phyloP scores from a whole-genome alignment of 2,329 filamentous ascomycete species.

The Xylaria sp. region DNA sequence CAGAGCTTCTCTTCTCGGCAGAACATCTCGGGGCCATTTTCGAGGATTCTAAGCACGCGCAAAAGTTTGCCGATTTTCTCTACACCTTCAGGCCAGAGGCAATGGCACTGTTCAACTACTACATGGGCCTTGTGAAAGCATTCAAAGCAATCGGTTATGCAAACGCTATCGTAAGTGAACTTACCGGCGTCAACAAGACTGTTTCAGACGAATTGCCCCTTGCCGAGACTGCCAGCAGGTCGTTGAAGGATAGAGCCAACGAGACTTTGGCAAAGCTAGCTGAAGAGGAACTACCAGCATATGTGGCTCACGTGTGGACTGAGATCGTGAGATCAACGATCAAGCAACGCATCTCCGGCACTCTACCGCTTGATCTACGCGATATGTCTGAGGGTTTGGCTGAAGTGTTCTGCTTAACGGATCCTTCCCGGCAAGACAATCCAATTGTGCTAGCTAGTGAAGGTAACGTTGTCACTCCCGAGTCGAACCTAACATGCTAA shows the following conservation, averaged over 20 bases:
- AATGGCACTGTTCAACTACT: conserved; percentile 62
- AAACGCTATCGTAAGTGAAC: conserved; percentile 59
- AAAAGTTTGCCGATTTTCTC: conserved; percentile 64
- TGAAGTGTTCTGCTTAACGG: conserved; percentile 71
- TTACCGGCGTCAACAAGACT: conserved; percentile 51
- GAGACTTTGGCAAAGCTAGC: conserved; percentile 60
- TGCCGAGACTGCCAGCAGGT: conserved; percentile 49
- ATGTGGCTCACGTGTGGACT: conserved; percentile 63
- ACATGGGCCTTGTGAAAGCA: conserved; percentile 66
- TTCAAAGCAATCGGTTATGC: conserved; percentile 65
- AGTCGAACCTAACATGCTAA: conserved; percentile 9
- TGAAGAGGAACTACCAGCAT: conserved; percentile 65
- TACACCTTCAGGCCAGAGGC: conserved; percentile 55
- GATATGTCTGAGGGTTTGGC: conserved; percentile 70
- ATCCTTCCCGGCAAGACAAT: conserved; percentile 67
- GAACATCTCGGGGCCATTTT: conserved; percentile 63
- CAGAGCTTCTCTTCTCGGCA: conserved; percentile 59
- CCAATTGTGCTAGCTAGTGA: conserved; percentile 74
- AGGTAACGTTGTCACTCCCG: conserved; percentile 39
- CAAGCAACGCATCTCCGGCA: conserved; percentile 61
- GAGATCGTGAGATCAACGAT: conserved; percentile 66
- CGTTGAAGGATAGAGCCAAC: conserved; percentile 58
- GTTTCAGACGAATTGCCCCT: conserved; percentile 50
- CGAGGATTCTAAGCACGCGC: conserved; percentile 54
- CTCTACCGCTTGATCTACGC: conserved; percentile 56